phyloP scores from a whole-genome alignment of 768 basidiomycete genomes.

The Pleurotus pulmonarius region DNA sequence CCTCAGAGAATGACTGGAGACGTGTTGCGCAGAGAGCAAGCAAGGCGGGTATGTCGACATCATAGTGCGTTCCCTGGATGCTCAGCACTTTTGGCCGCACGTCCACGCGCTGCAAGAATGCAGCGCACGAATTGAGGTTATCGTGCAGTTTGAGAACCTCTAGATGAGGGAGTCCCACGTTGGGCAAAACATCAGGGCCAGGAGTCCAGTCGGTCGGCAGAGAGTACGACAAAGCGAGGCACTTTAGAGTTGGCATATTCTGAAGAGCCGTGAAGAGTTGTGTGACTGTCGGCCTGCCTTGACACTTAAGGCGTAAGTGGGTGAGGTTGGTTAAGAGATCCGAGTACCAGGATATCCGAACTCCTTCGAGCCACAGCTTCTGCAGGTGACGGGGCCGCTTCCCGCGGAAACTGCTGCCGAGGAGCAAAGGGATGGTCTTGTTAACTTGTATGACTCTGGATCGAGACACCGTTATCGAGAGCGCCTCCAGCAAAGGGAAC shows the following conservation, averaged over 20 bases:
- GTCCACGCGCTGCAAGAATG: background rate
- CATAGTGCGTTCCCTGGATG: background rate
- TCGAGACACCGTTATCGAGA: background rate
- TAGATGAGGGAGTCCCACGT: background rate
- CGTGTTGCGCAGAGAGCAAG: background rate
- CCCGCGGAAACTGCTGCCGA: background rate
- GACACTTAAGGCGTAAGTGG: background rate
- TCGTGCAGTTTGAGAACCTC: background rate
- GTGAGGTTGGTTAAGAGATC: background rate
- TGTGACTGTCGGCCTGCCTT: background rate
- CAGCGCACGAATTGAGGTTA: background rate
- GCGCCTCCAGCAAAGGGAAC: background rate
- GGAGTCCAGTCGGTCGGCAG: background rate
- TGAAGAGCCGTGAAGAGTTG: background rate
- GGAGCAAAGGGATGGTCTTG: background rate
- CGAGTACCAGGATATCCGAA: background rate
- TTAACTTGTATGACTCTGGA: background rate
- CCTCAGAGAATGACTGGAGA: background rate
- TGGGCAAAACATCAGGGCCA: background rate
- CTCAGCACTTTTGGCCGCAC: background rate
- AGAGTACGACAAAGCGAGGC: background rate
- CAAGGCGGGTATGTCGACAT: background rate
- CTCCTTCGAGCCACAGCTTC: background rate
- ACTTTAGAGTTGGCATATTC: background rate
- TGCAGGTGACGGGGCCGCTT: background rate